These are phyloP conservation scores for Trypanosoma mega DNA, from an alignment of 208 protist species.

Conservation along the genomic window DNA sequence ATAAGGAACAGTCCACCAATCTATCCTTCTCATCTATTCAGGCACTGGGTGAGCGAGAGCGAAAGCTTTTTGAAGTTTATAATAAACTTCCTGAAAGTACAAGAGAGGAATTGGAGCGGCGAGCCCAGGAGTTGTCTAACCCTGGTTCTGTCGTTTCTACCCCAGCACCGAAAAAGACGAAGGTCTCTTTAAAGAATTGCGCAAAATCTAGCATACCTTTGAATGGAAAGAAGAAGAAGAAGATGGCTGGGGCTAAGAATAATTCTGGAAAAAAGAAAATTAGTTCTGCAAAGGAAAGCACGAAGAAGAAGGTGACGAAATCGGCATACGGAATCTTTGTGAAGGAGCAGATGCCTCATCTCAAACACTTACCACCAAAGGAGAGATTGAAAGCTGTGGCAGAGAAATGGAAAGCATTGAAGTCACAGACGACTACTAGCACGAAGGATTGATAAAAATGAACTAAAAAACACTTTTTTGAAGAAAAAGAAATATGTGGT, in stretches of 20 bases:
- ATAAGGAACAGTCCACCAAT: slow-evolving; percentile 54
- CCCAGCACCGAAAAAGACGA: neutral
- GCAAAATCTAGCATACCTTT: neutral
- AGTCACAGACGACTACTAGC: slow-evolving; percentile 21
- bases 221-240: slow-evolving; percentile 2
- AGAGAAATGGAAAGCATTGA: slow-evolving; percentile 49
- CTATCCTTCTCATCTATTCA: slow-evolving; percentile 42
- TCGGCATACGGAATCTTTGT: slow-evolving; percentile 65
- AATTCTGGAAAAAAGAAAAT: no score
- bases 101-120: slow-evolving; percentile 39
- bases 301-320: neutral
- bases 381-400: slow-evolving; percentile 62
- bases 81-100: slow-evolving; percentile 60
- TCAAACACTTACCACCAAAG: slow-evolving; percentile 40
- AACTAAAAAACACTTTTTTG: neutral
- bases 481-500: neutral
- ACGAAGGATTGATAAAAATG: neutral
- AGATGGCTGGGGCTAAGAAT: slow-evolving; percentile 2
- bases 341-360: slow-evolving; percentile 61
- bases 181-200: neutral
- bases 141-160: neutral
- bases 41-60: slow-evolving; percentile 49
- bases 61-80: slow-evolving; percentile 62
- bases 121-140: slow-evolving; percentile 10
- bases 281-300: slow-evolving; percentile 1